Evolutionary conservation across 495 filamentous ascomycete species (phyloP).

Genomic region (Hyaloscypha bicolor): DNA sequence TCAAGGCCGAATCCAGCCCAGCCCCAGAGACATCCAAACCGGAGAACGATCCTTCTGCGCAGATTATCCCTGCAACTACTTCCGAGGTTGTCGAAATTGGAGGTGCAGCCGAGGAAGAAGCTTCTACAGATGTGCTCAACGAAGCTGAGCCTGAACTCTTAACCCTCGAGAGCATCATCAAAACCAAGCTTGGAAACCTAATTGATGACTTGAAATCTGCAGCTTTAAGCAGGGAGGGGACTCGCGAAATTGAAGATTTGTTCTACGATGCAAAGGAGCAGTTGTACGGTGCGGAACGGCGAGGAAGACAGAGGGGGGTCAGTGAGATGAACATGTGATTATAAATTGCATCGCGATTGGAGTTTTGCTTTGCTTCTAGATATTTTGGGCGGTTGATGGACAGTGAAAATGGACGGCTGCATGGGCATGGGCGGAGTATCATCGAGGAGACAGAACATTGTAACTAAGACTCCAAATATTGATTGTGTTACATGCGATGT

Average conservation of each 20-base stretch:
- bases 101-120: constrained; percentile 1
- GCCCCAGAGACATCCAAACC: not conserved
- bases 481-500: not conserved
- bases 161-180: constrained; percentile 39
- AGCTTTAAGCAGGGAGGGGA: constrained; percentile 51
- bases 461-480: constrained; percentile 20
- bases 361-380: constrained; percentile 9
- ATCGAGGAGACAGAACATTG: constrained; percentile 1
- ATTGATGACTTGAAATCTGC: constrained; percentile 54
- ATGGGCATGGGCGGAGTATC: constrained; percentile 20
- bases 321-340: constrained; percentile 13
- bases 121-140: not conserved
- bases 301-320: constrained; percentile 34
- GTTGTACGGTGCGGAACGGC: constrained; percentile 61
- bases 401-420: not conserved
- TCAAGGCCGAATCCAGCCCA: constrained; percentile 6
- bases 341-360: constrained; percentile 27
- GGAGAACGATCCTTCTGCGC: constrained; percentile 2
- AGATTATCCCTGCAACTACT: constrained; percentile 4
- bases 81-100: not conserved
- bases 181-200: constrained; percentile 49
- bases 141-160: constrained; percentile 3
- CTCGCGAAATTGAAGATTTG: constrained; percentile 64
- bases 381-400: not conserved
- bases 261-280: constrained; percentile 68